phyloP scores from a whole-genome alignment of 495 filamentous ascomycete species.

The Xylaria nigripes region DNA sequence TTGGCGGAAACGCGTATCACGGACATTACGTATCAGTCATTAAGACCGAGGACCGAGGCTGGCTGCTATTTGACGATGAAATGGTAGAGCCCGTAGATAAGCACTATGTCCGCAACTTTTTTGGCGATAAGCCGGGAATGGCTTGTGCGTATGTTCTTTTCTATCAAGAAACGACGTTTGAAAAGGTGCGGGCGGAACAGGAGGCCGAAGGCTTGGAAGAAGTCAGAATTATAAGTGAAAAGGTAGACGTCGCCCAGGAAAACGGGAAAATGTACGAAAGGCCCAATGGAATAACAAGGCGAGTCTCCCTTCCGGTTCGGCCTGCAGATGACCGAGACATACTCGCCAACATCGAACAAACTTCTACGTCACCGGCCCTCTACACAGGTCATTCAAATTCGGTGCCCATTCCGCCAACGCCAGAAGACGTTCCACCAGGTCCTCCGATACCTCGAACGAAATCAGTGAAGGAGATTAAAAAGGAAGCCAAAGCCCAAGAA shows the following conservation, averaged over 20 bases:
- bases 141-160: constrained; percentile 97
- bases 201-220: constrained; percentile 71
- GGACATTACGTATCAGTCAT: constrained; percentile 97
- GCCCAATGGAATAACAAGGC: constrained; percentile 27
- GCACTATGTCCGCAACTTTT: constrained; percentile 94
- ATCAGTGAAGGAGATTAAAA: constrained; percentile 48
- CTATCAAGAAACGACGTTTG: constrained; percentile 92
- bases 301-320: constrained; percentile 31
- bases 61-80: constrained; percentile 96
- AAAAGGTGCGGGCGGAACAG: constrained; percentile 73
- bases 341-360: constrained; percentile 48
- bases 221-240: constrained; percentile 47
- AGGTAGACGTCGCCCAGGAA: constrained; percentile 45
- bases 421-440: constrained; percentile 11
- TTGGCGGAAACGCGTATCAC: constrained; percentile 95
- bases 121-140: constrained; percentile 82
- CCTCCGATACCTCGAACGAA: constrained; percentile 23
- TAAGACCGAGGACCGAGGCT: constrained; percentile 92
- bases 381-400: constrained; percentile 24
- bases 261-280: constrained; percentile 36
- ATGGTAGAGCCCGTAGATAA: constrained; percentile 98
- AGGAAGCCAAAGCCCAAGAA: constrained; percentile 32
- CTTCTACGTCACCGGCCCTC: constrained; percentile 50
- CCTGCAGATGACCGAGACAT: constrained; percentile 45
- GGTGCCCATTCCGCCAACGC: constrained; percentile 18